Evolutionary conservation across 2,329 filamentous ascomycete species (phyloP).

Genomic region (Ophiognomonia clavigignenti-juglandacearum): DNA sequence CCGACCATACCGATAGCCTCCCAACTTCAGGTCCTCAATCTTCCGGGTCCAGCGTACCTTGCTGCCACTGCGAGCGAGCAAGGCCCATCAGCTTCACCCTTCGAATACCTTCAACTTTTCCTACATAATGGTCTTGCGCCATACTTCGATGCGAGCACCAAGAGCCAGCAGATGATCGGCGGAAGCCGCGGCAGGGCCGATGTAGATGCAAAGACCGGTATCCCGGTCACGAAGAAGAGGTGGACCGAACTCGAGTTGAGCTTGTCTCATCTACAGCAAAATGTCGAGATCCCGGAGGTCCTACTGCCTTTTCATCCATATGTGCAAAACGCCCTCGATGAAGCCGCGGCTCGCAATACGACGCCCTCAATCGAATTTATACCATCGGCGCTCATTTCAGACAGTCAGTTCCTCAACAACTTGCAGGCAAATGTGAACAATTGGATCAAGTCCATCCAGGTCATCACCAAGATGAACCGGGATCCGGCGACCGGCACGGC

Average conservation of each 20-base stretch:
- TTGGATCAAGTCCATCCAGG: conserved; percentile 98
- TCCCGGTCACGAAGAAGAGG: conserved; percentile 95
- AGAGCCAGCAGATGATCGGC: conserved; percentile 64
- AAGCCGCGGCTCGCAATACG: conserved; percentile 61
- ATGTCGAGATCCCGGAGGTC: conserved; percentile 94
- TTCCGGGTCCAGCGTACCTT: conserved; percentile 74
- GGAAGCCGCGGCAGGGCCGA: conserved; percentile 71
- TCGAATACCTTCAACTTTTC: conserved; percentile 87
- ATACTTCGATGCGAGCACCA: conserved; percentile 96
- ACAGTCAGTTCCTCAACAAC: conserved; percentile 89
- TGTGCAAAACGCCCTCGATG: conserved; percentile 79
- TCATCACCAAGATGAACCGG: conserved; percentile 88
- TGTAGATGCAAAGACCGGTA: conserved; percentile 86
- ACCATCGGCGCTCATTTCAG: conserved; percentile 68
- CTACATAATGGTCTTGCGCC: conserved; percentile 88
- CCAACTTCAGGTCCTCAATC: conserved; percentile 89
- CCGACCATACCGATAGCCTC: conserved; percentile 73
- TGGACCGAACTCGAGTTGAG: conserved; percentile 91
- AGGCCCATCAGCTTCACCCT: conserved; percentile 72
- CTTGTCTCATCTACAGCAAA: conserved; percentile 88
- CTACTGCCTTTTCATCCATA: conserved; percentile 83
- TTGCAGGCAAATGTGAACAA: conserved; percentile 90
- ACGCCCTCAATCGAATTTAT: conserved; percentile 77
- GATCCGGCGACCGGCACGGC: conserved; percentile 74
- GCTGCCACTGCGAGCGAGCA: conserved; percentile 64